Base-by-base conservation (phyloP, 345 rosid species). In the Dimocarpus longan region DNA sequence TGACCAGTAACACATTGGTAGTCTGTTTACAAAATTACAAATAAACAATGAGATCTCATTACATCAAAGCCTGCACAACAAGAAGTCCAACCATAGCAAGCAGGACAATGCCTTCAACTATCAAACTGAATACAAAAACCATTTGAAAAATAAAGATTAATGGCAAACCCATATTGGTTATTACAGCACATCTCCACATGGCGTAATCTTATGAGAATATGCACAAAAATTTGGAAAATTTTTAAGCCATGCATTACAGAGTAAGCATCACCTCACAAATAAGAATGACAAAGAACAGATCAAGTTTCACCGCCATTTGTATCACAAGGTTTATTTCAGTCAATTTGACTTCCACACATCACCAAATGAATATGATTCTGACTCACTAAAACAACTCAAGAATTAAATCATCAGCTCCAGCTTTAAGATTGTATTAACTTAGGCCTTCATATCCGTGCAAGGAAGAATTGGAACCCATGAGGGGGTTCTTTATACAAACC, bases 401-500 rank as follows among this genome's bases (percentile, higher is more conserved):
- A 65, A 65, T 65, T 26, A 1, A 26, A 26, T 26, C 28, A 26
- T 26, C 28, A 26, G 28, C 28, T 1, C 28, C 28, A 0, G 28
- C 28, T 26, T 26, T 26, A 26, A 78, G 65, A 39, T 73, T n/a
- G 21, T 39, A 59, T 70, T 18, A 28, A 59, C 59, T 22, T 71
- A 56, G 70, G 73, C 66, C 68, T 54, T 46, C 39, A 68, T 69
- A 43, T 67, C 40, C 5, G 12, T 32, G 73, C 64, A 82, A 28
- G 21, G 40, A 76, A 37, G 15, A 46, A 69, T 69, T 26, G 21
- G 32, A 57, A 75, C 15, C 24, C 75, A 52, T 37, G 2, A 52
- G 69, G 46, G 39, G 16, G 28, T 48, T 77, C 77, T 70, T 59
- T 71, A 12, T 70, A 81, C 88, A 82, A 10, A 96, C 99, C 99